Evolutionary conservation across 148 eudicot species (phyloP).

Genomic region (Agrostemma githago): DNA sequence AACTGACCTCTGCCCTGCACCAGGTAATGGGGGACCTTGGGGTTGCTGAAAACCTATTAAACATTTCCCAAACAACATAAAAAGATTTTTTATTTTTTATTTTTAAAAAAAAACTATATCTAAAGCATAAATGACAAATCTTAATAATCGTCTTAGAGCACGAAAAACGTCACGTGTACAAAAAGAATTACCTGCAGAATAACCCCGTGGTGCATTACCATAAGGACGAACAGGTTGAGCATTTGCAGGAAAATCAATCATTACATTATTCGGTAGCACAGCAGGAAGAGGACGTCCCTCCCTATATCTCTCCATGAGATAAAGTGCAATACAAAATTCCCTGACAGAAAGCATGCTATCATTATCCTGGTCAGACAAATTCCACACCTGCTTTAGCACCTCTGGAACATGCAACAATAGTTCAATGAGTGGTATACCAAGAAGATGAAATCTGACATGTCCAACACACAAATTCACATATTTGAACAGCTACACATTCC

Average conservation of each 20-base stretch:
- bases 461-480: neutral
- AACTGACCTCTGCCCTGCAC: conserved; percentile 44
- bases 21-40: conserved; percentile 32
- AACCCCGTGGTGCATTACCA: conserved; percentile 60
- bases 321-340: conserved; percentile 96
- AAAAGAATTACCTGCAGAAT: conserved; percentile 56
- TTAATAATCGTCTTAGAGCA: neutral
- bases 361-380: conserved; percentile 98
- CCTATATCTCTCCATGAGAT: conserved; percentile 89
- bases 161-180: neutral
- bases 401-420: conserved; percentile 52
- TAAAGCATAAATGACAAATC: neutral
- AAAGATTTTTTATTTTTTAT: neutral
- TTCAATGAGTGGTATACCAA: conserved; percentile 19
- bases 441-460: neutral
- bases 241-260: conserved; percentile 54
- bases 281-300: conserved; percentile 94
- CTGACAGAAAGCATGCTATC: conserved; percentile 96
- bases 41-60: conserved; percentile 61
- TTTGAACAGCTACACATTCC: neutral
- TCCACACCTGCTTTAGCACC: conserved; percentile 98
- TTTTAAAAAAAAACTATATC: neutral
- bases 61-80: conserved; percentile 7
- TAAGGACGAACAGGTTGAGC: conserved; percentile 47
- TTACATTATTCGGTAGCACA: conserved; percentile 50